Base-by-base conservation (phyloP, 306 rosid genomes). In the Trifolium dubium region DNA sequence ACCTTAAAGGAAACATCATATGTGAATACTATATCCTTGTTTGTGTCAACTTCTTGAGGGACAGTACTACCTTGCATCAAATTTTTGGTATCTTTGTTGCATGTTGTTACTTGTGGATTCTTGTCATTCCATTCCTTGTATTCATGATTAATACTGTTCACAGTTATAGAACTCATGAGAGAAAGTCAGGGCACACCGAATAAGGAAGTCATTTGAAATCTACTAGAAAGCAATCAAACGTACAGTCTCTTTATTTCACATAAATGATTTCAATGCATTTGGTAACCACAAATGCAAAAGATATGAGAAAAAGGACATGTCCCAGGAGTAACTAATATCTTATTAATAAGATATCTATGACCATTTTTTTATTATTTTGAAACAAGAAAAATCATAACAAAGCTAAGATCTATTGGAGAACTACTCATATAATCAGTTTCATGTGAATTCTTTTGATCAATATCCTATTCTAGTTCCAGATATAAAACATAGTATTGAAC, bases 1-100 rank as follows among this genome's bases (percentile, higher is more conserved):
- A 95, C 99, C 99, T 85, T 85, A 74, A 95, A 95, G 75, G 99
- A 77, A 83, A 95, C 99, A 84, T 95, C 99, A 84, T 86, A 92
- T 49, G 99, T 95, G 87, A 92, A 95, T 34, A 92, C 90, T 13
- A 95, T 60, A 71, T 87, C 89, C 88, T 95, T 92, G 69, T 83
- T 79, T 19, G 82, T 82, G 62, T 85, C 97, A 82, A 92, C 99
- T 85, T 95, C 99, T 77, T 92, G 98, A 14, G 97, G 98, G 50
- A 92, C 96, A 41, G 90, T 80, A 79, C 89, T 95, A 62, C 96
- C 93, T 63, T 92, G 98, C 65, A 85, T 81, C 85, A 88, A 84
- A 83, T 85, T 86, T 83, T 90, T 92, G 32, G 96, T 90, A 84
- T 92, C 98, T 82, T 92, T 95, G 53, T 88, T 95, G 89, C 99